Evolutionary conservation across 2,329 filamentous ascomycete genomes (phyloP).

Genomic region (Paraphoma sp.): DNA sequence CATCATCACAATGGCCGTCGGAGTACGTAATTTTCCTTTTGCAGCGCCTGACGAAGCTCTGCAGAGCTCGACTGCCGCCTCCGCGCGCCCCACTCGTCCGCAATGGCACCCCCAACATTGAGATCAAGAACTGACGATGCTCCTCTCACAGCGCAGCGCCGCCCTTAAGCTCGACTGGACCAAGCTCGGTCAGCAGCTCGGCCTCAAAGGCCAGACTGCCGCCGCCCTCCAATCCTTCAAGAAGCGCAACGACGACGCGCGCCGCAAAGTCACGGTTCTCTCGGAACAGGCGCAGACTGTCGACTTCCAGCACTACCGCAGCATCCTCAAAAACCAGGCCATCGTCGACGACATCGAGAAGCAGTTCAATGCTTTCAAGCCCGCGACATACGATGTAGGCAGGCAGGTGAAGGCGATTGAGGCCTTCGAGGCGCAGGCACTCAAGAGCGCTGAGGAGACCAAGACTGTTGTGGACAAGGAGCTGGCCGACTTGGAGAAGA

Average conservation of each 20-base stretch:
- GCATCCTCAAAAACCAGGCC: constrained; percentile 91
- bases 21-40: constrained; percentile 45
- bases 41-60: constrained; percentile 26
- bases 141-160: constrained; percentile 80
- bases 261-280: constrained; percentile 87
- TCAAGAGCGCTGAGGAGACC: constrained; percentile 96
- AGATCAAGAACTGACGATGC: constrained; percentile 40
- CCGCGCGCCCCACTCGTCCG: constrained; percentile 25
- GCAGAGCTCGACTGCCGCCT: constrained; percentile 38
- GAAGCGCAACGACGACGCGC: constrained; percentile 98
- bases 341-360: constrained; percentile 97
- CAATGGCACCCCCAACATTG: constrained; percentile 34
- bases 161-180: constrained; percentile 99
- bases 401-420: constrained; percentile 98
- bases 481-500: constrained; percentile 91
- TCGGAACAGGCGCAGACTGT: constrained; percentile 83
- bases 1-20: constrained; percentile 54
- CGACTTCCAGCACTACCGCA: constrained; percentile 94
- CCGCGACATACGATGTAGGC: constrained; percentile 86
- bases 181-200: constrained; percentile 91
- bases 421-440: constrained; percentile 93
- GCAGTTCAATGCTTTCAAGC: constrained; percentile 91
- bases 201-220: constrained; percentile 93
- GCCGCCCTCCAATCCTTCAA: constrained; percentile 94
- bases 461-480: constrained; percentile 96